These are phyloP conservation scores for Yamadazyma epiphylla DNA, from an alignment of 1,139 yeast species.

Conservation along the genomic window DNA sequence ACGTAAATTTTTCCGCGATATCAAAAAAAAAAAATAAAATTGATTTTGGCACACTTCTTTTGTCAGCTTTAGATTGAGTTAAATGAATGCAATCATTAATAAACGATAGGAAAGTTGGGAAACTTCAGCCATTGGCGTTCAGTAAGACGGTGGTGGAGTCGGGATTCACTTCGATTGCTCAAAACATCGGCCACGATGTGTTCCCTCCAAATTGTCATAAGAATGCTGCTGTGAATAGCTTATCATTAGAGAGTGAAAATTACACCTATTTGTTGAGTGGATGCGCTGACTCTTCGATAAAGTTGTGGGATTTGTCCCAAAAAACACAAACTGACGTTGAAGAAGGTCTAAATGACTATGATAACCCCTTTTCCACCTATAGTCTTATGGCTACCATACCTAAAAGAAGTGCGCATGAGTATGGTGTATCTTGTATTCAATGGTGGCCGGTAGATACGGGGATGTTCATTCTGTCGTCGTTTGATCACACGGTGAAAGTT, in stretches of 20 bases:
- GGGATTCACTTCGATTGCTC: conserved; percentile 22
- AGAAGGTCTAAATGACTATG: conserved; percentile 18
- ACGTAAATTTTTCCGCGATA: too few species aligned
- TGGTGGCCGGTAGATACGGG: conserved; percentile 96
- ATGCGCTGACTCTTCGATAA: conserved; percentile 71
- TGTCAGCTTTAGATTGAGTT: too few species aligned
- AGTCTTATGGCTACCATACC: conserved; percentile 42
- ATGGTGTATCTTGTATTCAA: conserved; percentile 66
- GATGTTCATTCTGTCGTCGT: conserved; percentile 77
- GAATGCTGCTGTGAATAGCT: conserved; percentile 56
- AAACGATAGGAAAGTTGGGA: conserved; percentile 29
- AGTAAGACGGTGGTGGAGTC: conserved; percentile 39
- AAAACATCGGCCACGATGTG: conserved; percentile 22
- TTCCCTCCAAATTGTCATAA: conserved; percentile 39
- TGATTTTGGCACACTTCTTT: not conserved
- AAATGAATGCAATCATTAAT: conserved; percentile 35
- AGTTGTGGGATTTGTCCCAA: conserved; percentile 47
- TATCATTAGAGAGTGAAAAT: conserved; percentile 57
- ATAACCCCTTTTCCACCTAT: conserved; percentile 22
- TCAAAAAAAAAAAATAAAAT: too few species aligned
- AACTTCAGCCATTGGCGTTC: conserved; percentile 30
- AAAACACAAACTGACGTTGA: conserved; percentile 11
- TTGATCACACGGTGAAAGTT: conserved; percentile 70
- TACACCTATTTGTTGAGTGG: conserved; percentile 61
- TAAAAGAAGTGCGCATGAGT: conserved; percentile 56